These are phyloP conservation scores for Leptosphaerulina australis DNA, from an alignment of 2,329 filamentous ascomycete genomes.

Conservation along the genomic window DNA sequence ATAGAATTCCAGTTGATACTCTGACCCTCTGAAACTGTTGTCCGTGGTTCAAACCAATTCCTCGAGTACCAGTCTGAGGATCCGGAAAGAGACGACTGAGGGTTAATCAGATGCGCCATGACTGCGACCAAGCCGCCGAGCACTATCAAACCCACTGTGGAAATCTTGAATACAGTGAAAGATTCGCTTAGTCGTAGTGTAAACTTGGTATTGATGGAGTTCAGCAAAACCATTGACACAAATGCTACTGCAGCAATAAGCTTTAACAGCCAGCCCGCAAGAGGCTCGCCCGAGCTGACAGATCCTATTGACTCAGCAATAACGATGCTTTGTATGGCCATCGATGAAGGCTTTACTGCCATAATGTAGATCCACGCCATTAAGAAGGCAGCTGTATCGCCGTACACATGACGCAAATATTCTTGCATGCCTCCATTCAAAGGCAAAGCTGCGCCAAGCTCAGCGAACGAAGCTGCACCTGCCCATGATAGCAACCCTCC, in stretches of 20 bases:
- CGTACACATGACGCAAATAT: constrained; percentile 66
- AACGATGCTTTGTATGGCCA: constrained; percentile 68
- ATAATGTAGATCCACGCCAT: constrained; percentile 71
- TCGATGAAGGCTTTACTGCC: constrained; percentile 67
- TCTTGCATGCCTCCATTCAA: constrained; percentile 69
- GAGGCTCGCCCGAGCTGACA: constrained; percentile 51
- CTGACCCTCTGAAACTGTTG: constrained; percentile 55
- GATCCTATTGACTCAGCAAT: constrained; percentile 58
- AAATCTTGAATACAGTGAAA: constrained; percentile 51
- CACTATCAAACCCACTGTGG: constrained; percentile 41
- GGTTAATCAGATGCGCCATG: constrained; percentile 37
- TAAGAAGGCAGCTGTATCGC: constrained; percentile 66
- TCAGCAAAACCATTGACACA: constrained; percentile 49
- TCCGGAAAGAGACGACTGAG: constrained; percentile 38
- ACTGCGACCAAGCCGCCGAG: constrained; percentile 40
- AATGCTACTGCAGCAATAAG: constrained; percentile 47
- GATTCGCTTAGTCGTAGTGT: constrained; percentile 51
- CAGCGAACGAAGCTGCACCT: constrained; percentile 66
- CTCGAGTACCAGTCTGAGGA: constrained; percentile 50
- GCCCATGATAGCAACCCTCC: constrained; percentile 69
- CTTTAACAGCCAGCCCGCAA: constrained; percentile 40
- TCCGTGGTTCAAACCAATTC: constrained; percentile 62
- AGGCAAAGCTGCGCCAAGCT: constrained; percentile 67
- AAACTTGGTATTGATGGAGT: constrained; percentile 52
- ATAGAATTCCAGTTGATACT: constrained; percentile 49